Conservation (phyloP, 1,284 basidiomycete genomes). For the Tilletia indica region DNA sequence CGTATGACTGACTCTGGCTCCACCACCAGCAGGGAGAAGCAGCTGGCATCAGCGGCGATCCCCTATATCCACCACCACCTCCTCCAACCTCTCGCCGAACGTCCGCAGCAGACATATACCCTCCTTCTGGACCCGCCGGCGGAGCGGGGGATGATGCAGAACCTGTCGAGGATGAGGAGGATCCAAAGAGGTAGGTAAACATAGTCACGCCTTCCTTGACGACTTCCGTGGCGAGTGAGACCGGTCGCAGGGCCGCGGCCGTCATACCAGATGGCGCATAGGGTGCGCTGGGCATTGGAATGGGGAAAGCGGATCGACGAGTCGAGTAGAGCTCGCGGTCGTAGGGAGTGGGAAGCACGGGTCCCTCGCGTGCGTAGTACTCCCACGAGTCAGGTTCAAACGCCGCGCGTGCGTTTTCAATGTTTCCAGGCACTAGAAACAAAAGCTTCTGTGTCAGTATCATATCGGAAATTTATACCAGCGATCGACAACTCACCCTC, state of each 20-base stretch:
- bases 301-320: neutral
- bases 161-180: neutral
- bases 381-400: slow-evolving; percentile 13
- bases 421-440: neutral
- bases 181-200: slow-evolving; percentile 13
- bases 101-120: neutral
- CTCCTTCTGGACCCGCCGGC: neutral
- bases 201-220: slow-evolving; percentile 4
- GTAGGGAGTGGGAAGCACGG: neutral
- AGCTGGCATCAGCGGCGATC: neutral
- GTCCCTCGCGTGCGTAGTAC: slow-evolving; percentile 8
- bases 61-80: neutral
- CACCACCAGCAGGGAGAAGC: neutral
- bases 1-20: too few relatives aligned
- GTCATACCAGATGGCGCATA: neutral
- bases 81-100: neutral
- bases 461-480: neutral
- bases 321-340: neutral
- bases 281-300: neutral
- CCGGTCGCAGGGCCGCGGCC: slow-evolving; percentile 14
- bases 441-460: neutral
- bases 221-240: slow-evolving; percentile 8
- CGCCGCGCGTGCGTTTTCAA: slow-evolving; percentile 1
- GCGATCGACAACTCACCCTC: slow-evolving; percentile 24
- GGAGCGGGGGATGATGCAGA: neutral